phyloP scores from a whole-genome alignment of 2,329 filamentous ascomycete genomes.

The Claviceps citrina region DNA sequence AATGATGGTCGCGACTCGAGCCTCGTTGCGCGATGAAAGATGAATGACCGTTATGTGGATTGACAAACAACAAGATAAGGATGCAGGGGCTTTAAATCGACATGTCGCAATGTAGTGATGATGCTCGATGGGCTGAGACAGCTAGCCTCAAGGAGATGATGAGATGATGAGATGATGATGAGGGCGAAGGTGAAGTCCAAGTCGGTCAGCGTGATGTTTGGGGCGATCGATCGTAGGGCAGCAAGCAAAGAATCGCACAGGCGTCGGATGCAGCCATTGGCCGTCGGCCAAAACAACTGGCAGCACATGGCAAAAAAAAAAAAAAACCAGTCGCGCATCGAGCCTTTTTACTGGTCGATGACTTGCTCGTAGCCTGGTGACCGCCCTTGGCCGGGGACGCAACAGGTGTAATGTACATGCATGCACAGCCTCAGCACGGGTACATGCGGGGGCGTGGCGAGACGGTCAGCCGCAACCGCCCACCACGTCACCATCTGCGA shows the following conservation, averaged over 20 bases:
- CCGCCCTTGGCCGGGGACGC: no score
- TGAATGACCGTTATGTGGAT: not conserved
- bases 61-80: not conserved
- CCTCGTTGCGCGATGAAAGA: not conserved
- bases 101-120: constrained; percentile 6
- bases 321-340: not conserved
- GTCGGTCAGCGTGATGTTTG: not conserved
- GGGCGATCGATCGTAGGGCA: constrained; percentile 2
- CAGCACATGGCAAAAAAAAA: constrained; percentile 6
- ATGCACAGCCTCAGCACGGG: no score
- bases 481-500: no score
- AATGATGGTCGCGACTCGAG: constrained; percentile 2
- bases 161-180: not conserved
- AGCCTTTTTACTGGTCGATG: not conserved
- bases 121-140: constrained; percentile 3
- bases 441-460: no score
- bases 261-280: constrained; percentile 14
- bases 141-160: constrained; percentile 1
- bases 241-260: no score
- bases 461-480: no score
- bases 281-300: constrained; percentile 16
- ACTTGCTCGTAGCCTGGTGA: no score
- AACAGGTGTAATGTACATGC: no score
- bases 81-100: constrained; percentile 3
- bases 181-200: not conserved